phyloP scores from a whole-genome alignment of 306 rosid species.

The Vigna mungo region DNA sequence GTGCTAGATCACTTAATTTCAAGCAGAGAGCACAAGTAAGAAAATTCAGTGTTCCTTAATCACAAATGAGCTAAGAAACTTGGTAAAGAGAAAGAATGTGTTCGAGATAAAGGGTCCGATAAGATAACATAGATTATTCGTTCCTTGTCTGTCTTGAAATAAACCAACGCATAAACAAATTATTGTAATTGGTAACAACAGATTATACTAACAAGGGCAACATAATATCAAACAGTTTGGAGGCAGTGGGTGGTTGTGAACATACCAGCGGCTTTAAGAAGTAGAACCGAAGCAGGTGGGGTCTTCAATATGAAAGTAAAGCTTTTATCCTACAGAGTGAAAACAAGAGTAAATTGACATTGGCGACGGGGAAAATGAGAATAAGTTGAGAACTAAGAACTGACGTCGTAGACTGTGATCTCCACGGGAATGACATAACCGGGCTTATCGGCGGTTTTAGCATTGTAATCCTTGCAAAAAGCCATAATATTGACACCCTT shows the following conservation, averaged over 20 bases:
- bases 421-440: constrained; percentile 97
- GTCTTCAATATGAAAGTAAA: constrained; percentile 94
- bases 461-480: constrained; percentile 96
- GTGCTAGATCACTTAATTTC: not conserved
- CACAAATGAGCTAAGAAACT: not conserved
- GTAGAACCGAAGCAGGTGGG: constrained; percentile 96
- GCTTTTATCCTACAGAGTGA: constrained; percentile 75
- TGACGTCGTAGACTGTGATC: constrained; percentile 92
- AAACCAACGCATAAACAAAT: not conserved
- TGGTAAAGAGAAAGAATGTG: not conserved
- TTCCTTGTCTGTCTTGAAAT: too few species aligned
- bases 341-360: not conserved
- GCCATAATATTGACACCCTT: constrained; percentile 99
- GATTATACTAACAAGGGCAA: constrained; percentile 8
- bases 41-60: not conserved
- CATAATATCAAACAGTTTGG: constrained; percentile 43
- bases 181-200: not conserved
- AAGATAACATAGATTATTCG: too few species aligned
- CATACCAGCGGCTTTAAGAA: constrained; percentile 97
- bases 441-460: constrained; percentile 91
- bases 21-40: not conserved
- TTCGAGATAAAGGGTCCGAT: not conserved
- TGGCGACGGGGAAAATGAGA: not conserved
- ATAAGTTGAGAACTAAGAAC: constrained; percentile 32
- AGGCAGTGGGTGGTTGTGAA: constrained; percentile 13